Evolutionary conservation across 2,329 filamentous ascomycete species (phyloP), one percentile per base, ranked within the genome.

Genomic region (Sphaerulina vaccinii): DNA sequence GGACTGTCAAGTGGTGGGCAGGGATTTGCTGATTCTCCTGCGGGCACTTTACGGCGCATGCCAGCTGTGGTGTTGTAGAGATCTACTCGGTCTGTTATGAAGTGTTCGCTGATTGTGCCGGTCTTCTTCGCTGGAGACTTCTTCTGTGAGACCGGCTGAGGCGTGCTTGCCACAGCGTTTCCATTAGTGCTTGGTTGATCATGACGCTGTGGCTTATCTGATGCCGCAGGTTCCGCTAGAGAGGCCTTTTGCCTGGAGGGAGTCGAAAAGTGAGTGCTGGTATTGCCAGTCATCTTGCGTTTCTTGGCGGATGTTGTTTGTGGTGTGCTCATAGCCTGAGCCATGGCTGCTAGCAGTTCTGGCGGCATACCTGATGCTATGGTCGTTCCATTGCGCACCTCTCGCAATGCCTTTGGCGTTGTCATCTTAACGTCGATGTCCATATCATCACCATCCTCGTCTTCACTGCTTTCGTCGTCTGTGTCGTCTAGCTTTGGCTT

Each of bases 1-100:
- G 76, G 65, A 0, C 80, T 75, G 6, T 79, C 76, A 27, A 90
- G 80, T 0, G 84, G 79, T 0, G 89, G 87, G 58, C 92, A 88
- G 1, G 74, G 75, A 5, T 78, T 72, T 54, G 71, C 75, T 3
- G 78, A 80, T 8, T 72, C 60, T 7, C 69, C 69, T 18, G 65
- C 64, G 18, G 60, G 47, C 5, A 52, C 49, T 16, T 57, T 58
- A n/a, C 54, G 52, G 7, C 56, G 47, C 37, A 54, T 61, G 21
- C 47, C 55, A 58, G 49, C 68, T 55, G 43, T 69, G 62, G 45
- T 62, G 32, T 61, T 60, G 51, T 56, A 60, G 29, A 57, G 47
- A 52, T 66, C 64, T 10, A 66, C 64, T 13, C 64, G 51, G 38
- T 66, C 63, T n/a, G 55, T 50, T 27, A 61, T 57, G 54, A 66